Conservation (phyloP, 179 eudicot species). For the Silene noctiflora region DNA sequence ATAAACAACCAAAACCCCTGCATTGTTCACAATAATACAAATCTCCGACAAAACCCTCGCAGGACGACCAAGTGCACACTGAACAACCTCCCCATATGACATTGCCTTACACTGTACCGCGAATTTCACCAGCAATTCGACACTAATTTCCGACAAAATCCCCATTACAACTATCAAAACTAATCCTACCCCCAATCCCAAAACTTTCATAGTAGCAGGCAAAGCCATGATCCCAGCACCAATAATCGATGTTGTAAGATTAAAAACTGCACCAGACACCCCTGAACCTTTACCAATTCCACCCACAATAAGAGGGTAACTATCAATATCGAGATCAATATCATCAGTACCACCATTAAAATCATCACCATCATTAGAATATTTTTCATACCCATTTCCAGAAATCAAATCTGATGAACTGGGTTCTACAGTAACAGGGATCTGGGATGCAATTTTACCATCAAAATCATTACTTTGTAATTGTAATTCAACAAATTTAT, state of each 20-base stretch:
- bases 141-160: conserved; percentile 68
- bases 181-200: conserved; percentile 64
- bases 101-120: conserved; percentile 63
- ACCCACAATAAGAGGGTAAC: conserved; percentile 58
- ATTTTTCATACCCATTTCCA: conserved; percentile 30
- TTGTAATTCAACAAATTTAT: conserved; percentile 12
- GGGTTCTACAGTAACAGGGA: conserved; percentile 7
- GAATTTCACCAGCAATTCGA: conserved; percentile 63
- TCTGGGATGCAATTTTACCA: neutral
- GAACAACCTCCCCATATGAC: conserved; percentile 81
- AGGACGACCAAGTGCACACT: conserved; percentile 64
- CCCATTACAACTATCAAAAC: conserved; percentile 69
- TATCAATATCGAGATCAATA: conserved; percentile 45
- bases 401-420: conserved; percentile 13
- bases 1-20: conserved; percentile 79
- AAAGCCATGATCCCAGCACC: conserved; percentile 98
- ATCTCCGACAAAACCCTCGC: conserved; percentile 71
- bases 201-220: conserved; percentile 86
- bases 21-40: conserved; percentile 79
- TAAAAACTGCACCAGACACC: conserved; percentile 76
- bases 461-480: conserved; percentile 12
- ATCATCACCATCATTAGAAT: conserved; percentile 26
- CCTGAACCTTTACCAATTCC: conserved; percentile 53
- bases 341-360: conserved; percentile 17
- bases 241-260: conserved; percentile 75